Evolutionary conservation across 1,284 basidiomycete species (phyloP).

Genomic region (Ustilago trichophora): DNA sequence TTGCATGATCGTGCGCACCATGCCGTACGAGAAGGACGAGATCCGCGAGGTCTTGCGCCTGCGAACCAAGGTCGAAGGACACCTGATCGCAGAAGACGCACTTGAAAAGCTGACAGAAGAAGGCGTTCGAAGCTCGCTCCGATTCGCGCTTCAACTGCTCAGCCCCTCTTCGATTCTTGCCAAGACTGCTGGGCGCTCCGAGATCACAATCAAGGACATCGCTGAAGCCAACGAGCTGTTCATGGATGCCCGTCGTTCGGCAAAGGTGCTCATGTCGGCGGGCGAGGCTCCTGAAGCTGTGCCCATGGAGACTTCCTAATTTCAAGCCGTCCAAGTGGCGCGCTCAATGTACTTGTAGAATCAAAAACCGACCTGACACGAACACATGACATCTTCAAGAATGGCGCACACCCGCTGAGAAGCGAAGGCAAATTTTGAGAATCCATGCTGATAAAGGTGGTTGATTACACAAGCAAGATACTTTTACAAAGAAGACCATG

Average conservation of each 20-base stretch:
- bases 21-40: constrained; percentile 83
- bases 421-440: too few species aligned
- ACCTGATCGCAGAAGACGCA: constrained; percentile 80
- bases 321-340: not conserved
- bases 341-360: constrained; percentile 28
- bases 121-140: constrained; percentile 84
- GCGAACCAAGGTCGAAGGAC: constrained; percentile 84
- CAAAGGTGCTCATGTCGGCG: constrained; percentile 33
- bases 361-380: not conserved
- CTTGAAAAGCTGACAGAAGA: constrained; percentile 82
- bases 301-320: constrained; percentile 48
- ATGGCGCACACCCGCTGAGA: not conserved
- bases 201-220: constrained; percentile 87
- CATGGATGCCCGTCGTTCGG: constrained; percentile 80
- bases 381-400: not conserved
- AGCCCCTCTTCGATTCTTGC: constrained; percentile 92
- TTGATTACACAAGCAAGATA: constrained; percentile 1
- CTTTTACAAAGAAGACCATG: constrained; percentile 61
- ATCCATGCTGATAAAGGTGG: not conserved
- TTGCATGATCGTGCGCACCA: constrained; percentile 95
- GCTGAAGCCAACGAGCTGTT: constrained; percentile 85
- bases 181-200: constrained; percentile 77
- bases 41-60: constrained; percentile 87
- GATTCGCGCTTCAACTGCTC: constrained; percentile 90
- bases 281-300: constrained; percentile 15